Base-by-base conservation (phyloP, 495 filamentous ascomycete species). In the Talaromyces adpressus region DNA sequence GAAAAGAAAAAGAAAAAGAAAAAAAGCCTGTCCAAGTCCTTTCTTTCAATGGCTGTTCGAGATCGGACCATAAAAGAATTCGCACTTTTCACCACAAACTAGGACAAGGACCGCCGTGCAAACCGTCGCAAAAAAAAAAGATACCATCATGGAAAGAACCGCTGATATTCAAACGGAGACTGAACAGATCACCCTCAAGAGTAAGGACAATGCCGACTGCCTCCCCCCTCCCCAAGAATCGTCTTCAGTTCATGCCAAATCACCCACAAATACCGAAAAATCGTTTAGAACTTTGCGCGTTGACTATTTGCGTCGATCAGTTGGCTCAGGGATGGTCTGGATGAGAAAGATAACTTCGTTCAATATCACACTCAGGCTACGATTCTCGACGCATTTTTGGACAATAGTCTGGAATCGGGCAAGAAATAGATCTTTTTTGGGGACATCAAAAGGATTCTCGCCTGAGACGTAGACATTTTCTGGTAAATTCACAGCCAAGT, bases 401-500 rank as follows among this genome's bases (percentile, higher is more conserved):
- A 78, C 65, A n/a, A 81, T 77, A 66, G 75, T 77, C 2, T 74
- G 67, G 12, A 76, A 76, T 39, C 77, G 76, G 57, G 72, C 75
- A 5, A 76, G 53, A 62, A 81, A 79, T 51, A 73, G 73, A 2
- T 75, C 71, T 63, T 76, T 77, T 66, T 79, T 79, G 74, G 73
- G 79, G 0, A 56, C 23, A 4, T 41, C 36, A 4, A 11, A 32
- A 32, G 32, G 12, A 11, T 16, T 5, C 36, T 3, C 14, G 36
- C 12, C 36, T 41, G 5, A 16, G 36, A 41, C 14, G 14, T 41
- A 6, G 23, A 56, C 20, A 5, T 2, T 4, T 12, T 70, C 68
- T 0, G 87, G 82, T 0, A 92, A 79, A 58, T 92, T 89, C 22
- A 89, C 82, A 3, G 91, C 91, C 25, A 99, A 83, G 69, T 98